Conservation (phyloP, 768 basidiomycete species). For the Calvatia gigantea region DNA sequence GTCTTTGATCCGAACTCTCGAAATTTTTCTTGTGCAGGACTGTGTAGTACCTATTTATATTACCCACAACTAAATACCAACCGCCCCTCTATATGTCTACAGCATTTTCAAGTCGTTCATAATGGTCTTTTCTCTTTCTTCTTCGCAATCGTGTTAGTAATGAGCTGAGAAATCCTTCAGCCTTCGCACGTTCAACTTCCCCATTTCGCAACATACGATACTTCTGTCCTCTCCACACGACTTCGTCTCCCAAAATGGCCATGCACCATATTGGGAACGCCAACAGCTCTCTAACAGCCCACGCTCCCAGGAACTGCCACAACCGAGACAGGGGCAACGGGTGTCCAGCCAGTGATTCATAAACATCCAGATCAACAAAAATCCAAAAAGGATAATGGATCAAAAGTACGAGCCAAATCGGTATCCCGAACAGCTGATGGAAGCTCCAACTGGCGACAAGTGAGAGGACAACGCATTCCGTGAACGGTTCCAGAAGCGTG, state of each 20-base stretch:
- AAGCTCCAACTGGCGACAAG: slow-evolving; percentile 58
- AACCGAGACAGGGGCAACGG: slow-evolving; percentile 45
- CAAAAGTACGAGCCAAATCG: slow-evolving; percentile 50
- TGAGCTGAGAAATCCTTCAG: slow-evolving; percentile 15
- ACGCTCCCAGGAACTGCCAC: slow-evolving; percentile 69
- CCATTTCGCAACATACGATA: slow-evolving; percentile 79
- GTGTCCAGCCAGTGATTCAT: slow-evolving; percentile 69
- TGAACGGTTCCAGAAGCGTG: slow-evolving; percentile 89
- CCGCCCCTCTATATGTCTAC: slow-evolving; percentile 4
- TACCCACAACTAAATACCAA: slow-evolving; percentile 7
- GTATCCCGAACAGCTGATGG: slow-evolving; percentile 45
- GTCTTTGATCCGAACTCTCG: slow-evolving; percentile 8
- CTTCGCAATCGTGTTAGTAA: slow-evolving; percentile 24
- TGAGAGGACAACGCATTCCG: slow-evolving; percentile 77
- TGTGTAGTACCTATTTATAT: slow-evolving; percentile 7
- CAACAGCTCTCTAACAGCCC: slow-evolving; percentile 74
- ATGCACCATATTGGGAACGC: slow-evolving; percentile 87
- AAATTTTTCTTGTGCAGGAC: not conserved
- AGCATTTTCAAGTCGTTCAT: slow-evolving; percentile 27
- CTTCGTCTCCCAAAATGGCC: slow-evolving; percentile 78
- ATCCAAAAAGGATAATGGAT: slow-evolving; percentile 72
- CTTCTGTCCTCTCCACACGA: slow-evolving; percentile 81
- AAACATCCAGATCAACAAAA: slow-evolving; percentile 78
- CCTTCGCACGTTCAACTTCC: slow-evolving; percentile 43
- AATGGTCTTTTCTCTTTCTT: slow-evolving; percentile 21